Evolutionary conservation across 2,329 filamentous ascomycete genomes (phyloP).

Genomic region (Balansia obtecta): DNA sequence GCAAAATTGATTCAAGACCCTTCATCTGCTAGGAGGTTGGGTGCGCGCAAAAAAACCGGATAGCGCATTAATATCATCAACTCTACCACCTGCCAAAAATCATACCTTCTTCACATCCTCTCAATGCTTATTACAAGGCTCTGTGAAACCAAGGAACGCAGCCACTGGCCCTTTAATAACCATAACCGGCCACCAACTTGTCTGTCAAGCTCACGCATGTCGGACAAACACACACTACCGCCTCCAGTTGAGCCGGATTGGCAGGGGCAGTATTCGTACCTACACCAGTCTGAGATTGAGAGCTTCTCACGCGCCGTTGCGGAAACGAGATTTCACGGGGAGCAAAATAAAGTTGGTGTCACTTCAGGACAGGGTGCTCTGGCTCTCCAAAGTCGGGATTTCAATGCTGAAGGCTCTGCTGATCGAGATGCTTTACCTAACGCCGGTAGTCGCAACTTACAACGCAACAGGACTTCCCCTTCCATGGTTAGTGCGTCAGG

Average conservation of each 20-base stretch:
- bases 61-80: background rate
- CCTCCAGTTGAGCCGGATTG: slow-evolving; percentile 43
- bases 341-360: background rate
- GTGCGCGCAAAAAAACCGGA: background rate
- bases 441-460: background rate
- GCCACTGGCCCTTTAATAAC: slow-evolving; percentile 42
- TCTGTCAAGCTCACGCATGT: slow-evolving; percentile 41
- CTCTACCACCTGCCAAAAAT: background rate
- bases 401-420: background rate
- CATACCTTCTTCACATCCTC: background rate
- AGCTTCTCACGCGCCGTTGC: slow-evolving; percentile 33
- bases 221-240: slow-evolving; percentile 39
- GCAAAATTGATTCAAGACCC: background rate
- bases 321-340: slow-evolving; percentile 11
- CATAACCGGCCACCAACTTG: slow-evolving; percentile 34
- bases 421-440: background rate
- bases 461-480: background rate
- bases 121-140: slow-evolving; percentile 7
- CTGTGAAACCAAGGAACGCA: slow-evolving; percentile 30
- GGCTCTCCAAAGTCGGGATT: background rate
- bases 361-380: background rate
- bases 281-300: slow-evolving; percentile 30
- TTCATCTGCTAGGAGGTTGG: background rate
- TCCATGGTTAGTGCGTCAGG: background rate
- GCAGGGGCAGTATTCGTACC: slow-evolving; percentile 42